A percentile compares a stretch with the other conserved stretches of the same genome.
These are phyloP conservation scores for Sphagnum magellanicum DNA, from an alignment of 228 moss, liverwort and hornwort genomes.

Conservation along the genomic window DNA sequence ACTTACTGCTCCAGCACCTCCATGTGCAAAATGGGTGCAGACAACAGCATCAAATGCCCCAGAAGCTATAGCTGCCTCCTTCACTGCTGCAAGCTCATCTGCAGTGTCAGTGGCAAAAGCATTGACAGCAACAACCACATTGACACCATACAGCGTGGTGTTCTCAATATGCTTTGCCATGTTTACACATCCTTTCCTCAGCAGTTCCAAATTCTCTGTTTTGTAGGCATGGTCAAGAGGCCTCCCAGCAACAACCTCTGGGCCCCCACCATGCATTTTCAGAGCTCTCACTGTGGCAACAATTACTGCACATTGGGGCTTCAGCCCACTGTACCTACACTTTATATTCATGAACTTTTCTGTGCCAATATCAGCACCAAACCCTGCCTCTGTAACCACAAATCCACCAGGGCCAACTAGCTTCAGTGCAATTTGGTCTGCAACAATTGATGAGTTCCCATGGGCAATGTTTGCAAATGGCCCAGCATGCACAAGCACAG, in stretches of 20 bases:
- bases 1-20: slow-evolving; percentile 85
- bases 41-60: slow-evolving; percentile 85
- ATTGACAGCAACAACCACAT: slow-evolving; percentile 96
- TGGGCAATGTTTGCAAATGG: slow-evolving; percentile 98
- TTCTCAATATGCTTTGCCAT: slow-evolving; percentile 82
- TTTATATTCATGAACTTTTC: slow-evolving; percentile 98
- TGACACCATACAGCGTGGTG: slow-evolving; percentile 80
- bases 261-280: slow-evolving; percentile 99
- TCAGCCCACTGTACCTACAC: slow-evolving; percentile 86
- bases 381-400: slow-evolving; percentile 92
- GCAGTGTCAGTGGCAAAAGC: slow-evolving; percentile 80
- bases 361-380: slow-evolving; percentile 88
- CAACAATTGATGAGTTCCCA: slow-evolving; percentile 92
- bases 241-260: slow-evolving; percentile 84
- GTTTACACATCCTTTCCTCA: slow-evolving; percentile 61
- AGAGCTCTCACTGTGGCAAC: slow-evolving; percentile 90
- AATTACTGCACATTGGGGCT: slow-evolving; percentile 82
- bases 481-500: slow-evolving; percentile 88
- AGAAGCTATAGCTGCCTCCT: slow-evolving; percentile 65
- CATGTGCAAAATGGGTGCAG: slow-evolving; percentile 90
- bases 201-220: slow-evolving; percentile 76
- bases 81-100: slow-evolving; percentile 70
- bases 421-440: slow-evolving; percentile 90
- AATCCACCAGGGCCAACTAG: slow-evolving; percentile 73
- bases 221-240: slow-evolving; percentile 87